phyloP scores from a whole-genome alignment of 441 rosid genomes.

The Oxalis stricta region DNA sequence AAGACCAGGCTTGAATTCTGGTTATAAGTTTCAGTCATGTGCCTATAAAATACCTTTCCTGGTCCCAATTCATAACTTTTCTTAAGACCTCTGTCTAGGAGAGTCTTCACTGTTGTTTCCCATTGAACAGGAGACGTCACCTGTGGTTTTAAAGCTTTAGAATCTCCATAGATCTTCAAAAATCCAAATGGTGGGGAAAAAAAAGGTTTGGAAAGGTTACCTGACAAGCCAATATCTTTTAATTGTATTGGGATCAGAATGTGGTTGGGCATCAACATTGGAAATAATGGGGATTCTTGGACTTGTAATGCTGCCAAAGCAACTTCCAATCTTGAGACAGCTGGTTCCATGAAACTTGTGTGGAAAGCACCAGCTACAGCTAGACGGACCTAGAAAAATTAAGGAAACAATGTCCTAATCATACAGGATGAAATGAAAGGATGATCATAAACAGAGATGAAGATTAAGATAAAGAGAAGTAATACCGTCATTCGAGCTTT shows the following conservation, averaged over 20 bases:
- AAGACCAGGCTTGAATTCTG: not conserved
- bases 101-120: constrained; percentile 85
- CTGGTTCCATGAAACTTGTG: constrained; percentile 95
- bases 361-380: constrained; percentile 97
- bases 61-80: constrained; percentile 95
- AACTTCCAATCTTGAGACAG: constrained; percentile 84
- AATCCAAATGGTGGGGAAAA: not conserved
- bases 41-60: constrained; percentile 68
- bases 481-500: constrained; percentile 89
- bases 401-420: not conserved
- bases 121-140: constrained; percentile 96
- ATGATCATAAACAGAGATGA: not conserved
- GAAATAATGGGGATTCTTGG: constrained; percentile 96
- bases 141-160: constrained; percentile 19
- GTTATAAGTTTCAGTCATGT: not conserved
- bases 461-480: not conserved
- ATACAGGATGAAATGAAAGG: no score
- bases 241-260: constrained; percentile 73
- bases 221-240: constrained; percentile 74
- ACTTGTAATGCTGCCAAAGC: constrained; percentile 61
- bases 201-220: not conserved
- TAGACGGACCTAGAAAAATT: constrained; percentile 66
- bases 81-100: constrained; percentile 58
- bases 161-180: constrained; percentile 1
- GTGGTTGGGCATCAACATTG: constrained; percentile 92